Conservation (phyloP, 2,329 filamentous ascomycete species). For the Fonsecaea erecta region DNA sequence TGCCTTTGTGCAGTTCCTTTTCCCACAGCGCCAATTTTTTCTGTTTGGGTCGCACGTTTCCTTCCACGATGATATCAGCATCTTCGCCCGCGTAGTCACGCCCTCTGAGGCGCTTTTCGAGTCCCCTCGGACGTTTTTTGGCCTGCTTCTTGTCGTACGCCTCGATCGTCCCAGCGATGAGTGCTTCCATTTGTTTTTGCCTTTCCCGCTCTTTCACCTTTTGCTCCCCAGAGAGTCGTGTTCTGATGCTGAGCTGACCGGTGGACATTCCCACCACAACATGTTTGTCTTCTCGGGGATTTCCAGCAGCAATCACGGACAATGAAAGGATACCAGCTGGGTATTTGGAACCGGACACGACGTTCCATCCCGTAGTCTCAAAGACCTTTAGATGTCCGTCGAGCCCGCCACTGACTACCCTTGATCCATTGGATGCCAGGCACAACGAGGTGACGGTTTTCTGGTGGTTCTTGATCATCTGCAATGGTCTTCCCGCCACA, state of each 20-base stretch:
- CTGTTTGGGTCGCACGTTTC: slow-evolving; percentile 66
- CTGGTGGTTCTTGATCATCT: slow-evolving; percentile 90
- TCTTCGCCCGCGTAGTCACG: slow-evolving; percentile 83
- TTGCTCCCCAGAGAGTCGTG: slow-evolving; percentile 81
- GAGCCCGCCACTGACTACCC: slow-evolving; percentile 83
- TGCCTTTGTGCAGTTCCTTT: slow-evolving; percentile 74
- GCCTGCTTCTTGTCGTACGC: slow-evolving; percentile 73
- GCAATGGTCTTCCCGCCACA: slow-evolving; percentile 84
- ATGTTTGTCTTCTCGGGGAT: slow-evolving; percentile 80
- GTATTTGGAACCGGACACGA: slow-evolving; percentile 94
- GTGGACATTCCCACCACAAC: slow-evolving; percentile 94
- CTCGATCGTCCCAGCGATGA: slow-evolving; percentile 77
- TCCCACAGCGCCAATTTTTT: slow-evolving; percentile 80
- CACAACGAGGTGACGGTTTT: slow-evolving; percentile 93
- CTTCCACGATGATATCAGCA: slow-evolving; percentile 85
- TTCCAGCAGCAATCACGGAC: slow-evolving; percentile 71
- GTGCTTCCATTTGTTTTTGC: slow-evolving; percentile 81
- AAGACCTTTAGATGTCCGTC: slow-evolving; percentile 98
- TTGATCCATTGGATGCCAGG: slow-evolving; percentile 76
- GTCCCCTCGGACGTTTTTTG: slow-evolving; percentile 63
- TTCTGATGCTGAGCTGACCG: slow-evolving; percentile 87
- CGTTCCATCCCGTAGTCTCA: slow-evolving; percentile 91
- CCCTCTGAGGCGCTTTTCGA: slow-evolving; percentile 67
- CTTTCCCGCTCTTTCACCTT: slow-evolving; percentile 76
- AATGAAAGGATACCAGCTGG: slow-evolving; percentile 86